Evolutionary conservation across 768 basidiomycete genomes (phyloP).

Genomic region (Leccinum sublutescens): DNA sequence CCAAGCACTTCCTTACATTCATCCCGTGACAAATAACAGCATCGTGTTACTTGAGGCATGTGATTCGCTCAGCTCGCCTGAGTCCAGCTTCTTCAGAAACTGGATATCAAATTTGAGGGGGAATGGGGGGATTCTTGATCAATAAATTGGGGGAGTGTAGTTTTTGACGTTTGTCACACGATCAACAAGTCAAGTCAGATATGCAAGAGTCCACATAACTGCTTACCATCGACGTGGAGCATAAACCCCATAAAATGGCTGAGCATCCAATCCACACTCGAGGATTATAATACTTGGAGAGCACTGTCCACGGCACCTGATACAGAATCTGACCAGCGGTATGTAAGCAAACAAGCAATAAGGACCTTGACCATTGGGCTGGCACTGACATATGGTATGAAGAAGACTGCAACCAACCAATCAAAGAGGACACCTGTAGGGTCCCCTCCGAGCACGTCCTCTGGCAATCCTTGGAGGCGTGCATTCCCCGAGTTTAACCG

Average conservation of each 20-base stretch:
- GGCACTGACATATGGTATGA: conserved; percentile 69
- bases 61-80: neutral
- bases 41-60: no score
- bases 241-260: conserved; percentile 71
- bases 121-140: neutral
- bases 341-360: conserved; percentile 1
- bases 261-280: conserved; percentile 68
- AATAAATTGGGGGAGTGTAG: neutral
- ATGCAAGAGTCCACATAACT: neutral
- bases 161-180: neutral
- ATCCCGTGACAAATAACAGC: no score
- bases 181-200: neutral
- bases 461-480: conserved; percentile 64
- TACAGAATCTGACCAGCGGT: conserved; percentile 53
- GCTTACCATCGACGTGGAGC: conserved; percentile 66
- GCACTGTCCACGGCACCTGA: conserved; percentile 65
- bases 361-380: conserved; percentile 7
- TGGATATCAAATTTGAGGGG: neutral
- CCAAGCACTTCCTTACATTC: no score
- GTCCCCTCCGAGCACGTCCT: conserved; percentile 66
- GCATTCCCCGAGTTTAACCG: conserved; percentile 80
- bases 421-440: conserved; percentile 68
- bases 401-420: conserved; percentile 76
- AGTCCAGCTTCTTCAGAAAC: neutral
- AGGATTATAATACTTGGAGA: conserved; percentile 69